These are phyloP conservation scores for Drechmeria coniospora DNA, from an alignment of 2,329 filamentous ascomycete species.

Conservation along the genomic window DNA sequence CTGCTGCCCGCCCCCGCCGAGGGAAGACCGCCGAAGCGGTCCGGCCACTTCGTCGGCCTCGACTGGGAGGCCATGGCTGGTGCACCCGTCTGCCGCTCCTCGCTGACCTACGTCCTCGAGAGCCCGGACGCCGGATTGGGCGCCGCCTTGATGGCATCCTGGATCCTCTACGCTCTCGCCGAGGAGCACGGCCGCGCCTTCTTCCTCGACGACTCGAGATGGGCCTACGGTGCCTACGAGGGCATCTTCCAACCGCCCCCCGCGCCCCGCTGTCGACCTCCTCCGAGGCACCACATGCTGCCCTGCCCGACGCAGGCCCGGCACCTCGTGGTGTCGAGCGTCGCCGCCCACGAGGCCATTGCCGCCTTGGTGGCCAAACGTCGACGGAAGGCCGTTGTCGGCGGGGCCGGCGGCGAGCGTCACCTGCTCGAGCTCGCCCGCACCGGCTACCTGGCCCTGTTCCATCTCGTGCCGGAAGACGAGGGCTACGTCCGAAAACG, in stretches of 20 bases:
- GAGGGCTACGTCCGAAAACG: conserved; percentile 47
- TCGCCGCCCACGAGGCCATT: conserved; percentile 50
- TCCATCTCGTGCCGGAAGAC: conserved; percentile 52
- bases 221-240: conserved; percentile 65
- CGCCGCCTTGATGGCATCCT: conserved; percentile 60
- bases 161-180: conserved; percentile 72
- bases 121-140: conserved; percentile 60
- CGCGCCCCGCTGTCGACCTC: conserved; percentile 48
- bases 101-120: conserved; percentile 66
- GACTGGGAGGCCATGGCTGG: conserved; percentile 26
- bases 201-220: conserved; percentile 72
- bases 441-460: conserved; percentile 57
- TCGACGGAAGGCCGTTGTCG: conserved; percentile 10
- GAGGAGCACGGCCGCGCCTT: conserved; percentile 59
- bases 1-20: conserved; percentile 34
- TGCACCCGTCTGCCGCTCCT: conserved; percentile 47
- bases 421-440: conserved; percentile 54
- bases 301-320: conserved; percentile 64
- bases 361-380: conserved; percentile 31
- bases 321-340: conserved; percentile 59
- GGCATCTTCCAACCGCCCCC: conserved; percentile 58
- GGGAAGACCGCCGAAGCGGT: conserved; percentile 22
- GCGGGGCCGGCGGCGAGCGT: conserved; percentile 16
- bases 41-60: conserved; percentile 32
- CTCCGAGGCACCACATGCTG: conserved; percentile 59